Percentiles rank a stretch among this genome's conserved stretches.
Conservation (phyloP, 768 basidiomycete genomes). For the Hericium coralloides region DNA sequence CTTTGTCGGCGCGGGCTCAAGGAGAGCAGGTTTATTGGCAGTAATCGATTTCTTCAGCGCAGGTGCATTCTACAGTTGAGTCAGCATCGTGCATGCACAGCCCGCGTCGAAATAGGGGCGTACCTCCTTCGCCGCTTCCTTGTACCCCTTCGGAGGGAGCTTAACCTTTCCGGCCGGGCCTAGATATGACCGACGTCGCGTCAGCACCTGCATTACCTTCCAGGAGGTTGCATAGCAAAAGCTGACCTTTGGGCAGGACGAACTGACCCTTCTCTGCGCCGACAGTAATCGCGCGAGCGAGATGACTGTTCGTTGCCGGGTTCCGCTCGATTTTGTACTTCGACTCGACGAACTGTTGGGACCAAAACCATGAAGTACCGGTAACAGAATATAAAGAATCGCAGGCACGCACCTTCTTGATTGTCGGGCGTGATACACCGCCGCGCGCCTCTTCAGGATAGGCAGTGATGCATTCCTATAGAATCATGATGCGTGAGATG, state of each 20-base stretch:
- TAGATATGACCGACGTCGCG: not conserved
- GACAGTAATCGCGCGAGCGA: constrained; percentile 43
- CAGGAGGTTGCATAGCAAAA: not conserved
- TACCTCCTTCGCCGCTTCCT: constrained; percentile 47
- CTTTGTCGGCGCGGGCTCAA: not conserved
- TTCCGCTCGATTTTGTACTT: constrained; percentile 41
- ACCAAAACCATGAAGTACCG: not conserved
- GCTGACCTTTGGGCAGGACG: constrained; percentile 37
- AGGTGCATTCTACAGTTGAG: constrained; percentile 16
- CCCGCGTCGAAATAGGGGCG: not conserved
- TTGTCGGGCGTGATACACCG: constrained; percentile 65
- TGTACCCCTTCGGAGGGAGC: constrained; percentile 42
- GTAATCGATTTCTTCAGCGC: constrained; percentile 25
- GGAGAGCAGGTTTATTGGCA: constrained; percentile 13
- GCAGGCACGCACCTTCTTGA: constrained; percentile 42
- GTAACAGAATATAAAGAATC: not conserved
- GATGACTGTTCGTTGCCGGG: constrained; percentile 30
- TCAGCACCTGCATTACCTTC: not conserved
- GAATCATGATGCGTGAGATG: not conserved
- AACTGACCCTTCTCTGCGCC: constrained; percentile 43
- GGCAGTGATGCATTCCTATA: constrained; percentile 61
- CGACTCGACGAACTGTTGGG: constrained; percentile 38
- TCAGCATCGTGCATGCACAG: not conserved
- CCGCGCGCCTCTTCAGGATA: constrained; percentile 45
- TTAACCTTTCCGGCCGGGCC: constrained; percentile 69